Evolutionary conservation across 2,329 filamentous ascomycete genomes (phyloP).

Genomic region (Aspergillus ruber): DNA sequence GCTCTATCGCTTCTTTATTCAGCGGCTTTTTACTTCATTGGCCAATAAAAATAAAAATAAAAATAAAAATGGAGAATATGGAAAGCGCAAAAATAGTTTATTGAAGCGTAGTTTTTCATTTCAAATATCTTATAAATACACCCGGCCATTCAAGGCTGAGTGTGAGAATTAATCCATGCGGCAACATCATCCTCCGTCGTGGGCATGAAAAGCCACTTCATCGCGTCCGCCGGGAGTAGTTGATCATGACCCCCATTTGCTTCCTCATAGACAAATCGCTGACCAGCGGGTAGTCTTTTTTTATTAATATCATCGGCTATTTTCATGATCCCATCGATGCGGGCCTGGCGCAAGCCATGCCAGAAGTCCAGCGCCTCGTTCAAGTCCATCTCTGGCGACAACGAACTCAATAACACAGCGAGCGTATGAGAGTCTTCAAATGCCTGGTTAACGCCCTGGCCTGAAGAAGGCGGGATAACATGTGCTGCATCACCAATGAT

Average conservation of each 20-base stretch:
- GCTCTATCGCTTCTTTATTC: too few relatives aligned
- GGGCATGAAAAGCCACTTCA: neutral
- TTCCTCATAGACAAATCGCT: neutral
- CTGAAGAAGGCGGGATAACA: neutral
- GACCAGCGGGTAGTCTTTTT: neutral
- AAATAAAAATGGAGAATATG: too few relatives aligned
- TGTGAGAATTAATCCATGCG: neutral
- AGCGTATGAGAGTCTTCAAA: neutral
- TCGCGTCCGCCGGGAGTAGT: neutral
- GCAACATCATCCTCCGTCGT: neutral
- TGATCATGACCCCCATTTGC: neutral
- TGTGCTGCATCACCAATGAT: neutral
- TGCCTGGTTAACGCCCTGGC: neutral
- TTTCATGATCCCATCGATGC: neutral
- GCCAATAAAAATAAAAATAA: too few relatives aligned
- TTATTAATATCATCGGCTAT: neutral
- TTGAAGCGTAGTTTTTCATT: too few relatives aligned
- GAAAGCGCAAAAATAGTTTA: too few relatives aligned
- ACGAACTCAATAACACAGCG: neutral
- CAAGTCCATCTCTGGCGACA: neutral
- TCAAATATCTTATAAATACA: too few relatives aligned
- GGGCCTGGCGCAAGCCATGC: neutral
- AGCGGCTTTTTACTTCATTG: too few relatives aligned
- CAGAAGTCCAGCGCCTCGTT: neutral
- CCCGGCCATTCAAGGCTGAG: neutral